Evolutionary conservation across 495 filamentous ascomycete genomes (phyloP).

Genomic region (Polyplosphaeria fusca): DNA sequence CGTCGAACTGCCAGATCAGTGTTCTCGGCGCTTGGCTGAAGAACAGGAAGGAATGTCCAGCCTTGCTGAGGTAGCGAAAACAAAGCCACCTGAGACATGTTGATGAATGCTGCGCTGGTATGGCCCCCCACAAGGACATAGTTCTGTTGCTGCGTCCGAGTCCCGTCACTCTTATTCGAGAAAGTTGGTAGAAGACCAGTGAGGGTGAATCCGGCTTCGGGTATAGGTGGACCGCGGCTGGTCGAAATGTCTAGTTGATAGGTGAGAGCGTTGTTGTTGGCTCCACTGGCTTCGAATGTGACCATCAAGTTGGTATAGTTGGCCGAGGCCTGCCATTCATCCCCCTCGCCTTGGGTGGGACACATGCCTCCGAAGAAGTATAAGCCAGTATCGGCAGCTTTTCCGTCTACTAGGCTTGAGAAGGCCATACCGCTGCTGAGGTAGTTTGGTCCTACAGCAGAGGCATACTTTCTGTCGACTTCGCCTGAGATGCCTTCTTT

Average conservation of each 20-base stretch:
- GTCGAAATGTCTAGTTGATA: slow-evolving; percentile 46
- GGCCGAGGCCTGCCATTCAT: slow-evolving; percentile 59
- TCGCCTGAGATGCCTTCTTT: slow-evolving; percentile 33
- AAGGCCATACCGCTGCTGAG: slow-evolving; percentile 67
- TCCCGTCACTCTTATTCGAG: slow-evolving; percentile 50
- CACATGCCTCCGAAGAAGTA: slow-evolving; percentile 92
- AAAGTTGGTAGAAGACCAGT: slow-evolving; percentile 66
- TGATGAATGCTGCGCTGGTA: slow-evolving; percentile 78
- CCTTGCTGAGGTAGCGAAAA: slow-evolving; percentile 81
- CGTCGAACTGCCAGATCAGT: slow-evolving; percentile 52
- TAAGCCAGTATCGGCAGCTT: slow-evolving; percentile 50
- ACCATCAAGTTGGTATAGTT: slow-evolving; percentile 77
- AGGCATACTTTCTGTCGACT: slow-evolving; percentile 36
- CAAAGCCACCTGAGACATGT: slow-evolving; percentile 86
- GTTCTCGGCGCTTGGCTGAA: slow-evolving; percentile 42
- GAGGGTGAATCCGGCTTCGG: slow-evolving; percentile 84
- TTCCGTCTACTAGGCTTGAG: slow-evolving; percentile 55
- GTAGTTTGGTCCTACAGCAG: slow-evolving; percentile 57
- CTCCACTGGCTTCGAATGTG: slow-evolving; percentile 49
- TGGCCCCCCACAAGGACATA: slow-evolving; percentile 86
- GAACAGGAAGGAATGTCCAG: slow-evolving; percentile 75
- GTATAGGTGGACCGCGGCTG: slow-evolving; percentile 60
- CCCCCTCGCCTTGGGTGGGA: slow-evolving; percentile 49
- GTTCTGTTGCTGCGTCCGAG: slow-evolving; percentile 62
- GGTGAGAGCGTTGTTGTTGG: slow-evolving; percentile 24